Percentiles rank a stretch among this genome's conserved stretches.
Conservation (phyloP, 1,139 yeast species). For the Komagataea norvegica region DNA sequence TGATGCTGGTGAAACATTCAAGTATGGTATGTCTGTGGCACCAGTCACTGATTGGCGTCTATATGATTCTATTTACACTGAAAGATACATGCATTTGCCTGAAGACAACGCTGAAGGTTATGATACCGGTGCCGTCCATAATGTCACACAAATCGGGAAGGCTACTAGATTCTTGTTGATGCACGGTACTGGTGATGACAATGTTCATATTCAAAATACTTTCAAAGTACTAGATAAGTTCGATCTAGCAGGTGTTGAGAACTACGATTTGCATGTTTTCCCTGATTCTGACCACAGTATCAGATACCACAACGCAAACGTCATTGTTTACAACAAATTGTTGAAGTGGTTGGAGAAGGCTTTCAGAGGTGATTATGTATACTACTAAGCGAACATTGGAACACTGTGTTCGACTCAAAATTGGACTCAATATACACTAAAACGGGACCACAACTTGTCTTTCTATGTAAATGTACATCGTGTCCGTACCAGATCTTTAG, state of each 20-base stretch:
- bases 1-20: conserved; percentile 55
- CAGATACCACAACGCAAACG: conserved; percentile 64
- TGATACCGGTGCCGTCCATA: conserved; percentile 45
- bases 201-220: conserved; percentile 73
- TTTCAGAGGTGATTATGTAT: conserved; percentile 39
- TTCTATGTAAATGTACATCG: too few relatives aligned
- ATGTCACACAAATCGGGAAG: conserved; percentile 41
- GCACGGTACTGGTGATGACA: conserved; percentile 83
- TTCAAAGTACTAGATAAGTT: conserved; percentile 59
- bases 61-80: conserved; percentile 75
- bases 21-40: conserved; percentile 72
- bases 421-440: too few relatives aligned
- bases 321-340: conserved; percentile 60
- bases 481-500: not conserved
- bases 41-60: conserved; percentile 78
- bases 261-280: conserved; percentile 69
- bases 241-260: conserved; percentile 54
- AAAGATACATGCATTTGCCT: conserved; percentile 72
- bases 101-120: conserved; percentile 58
- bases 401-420: too few relatives aligned
- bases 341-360: conserved; percentile 55
- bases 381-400: too few relatives aligned
- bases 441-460: not conserved
- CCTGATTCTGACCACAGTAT: conserved; percentile 79
- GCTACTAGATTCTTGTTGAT: conserved; percentile 58